Base-by-base conservation (phyloP, 805 yeast species). In the Candida pseudofarinosa region DNA sequence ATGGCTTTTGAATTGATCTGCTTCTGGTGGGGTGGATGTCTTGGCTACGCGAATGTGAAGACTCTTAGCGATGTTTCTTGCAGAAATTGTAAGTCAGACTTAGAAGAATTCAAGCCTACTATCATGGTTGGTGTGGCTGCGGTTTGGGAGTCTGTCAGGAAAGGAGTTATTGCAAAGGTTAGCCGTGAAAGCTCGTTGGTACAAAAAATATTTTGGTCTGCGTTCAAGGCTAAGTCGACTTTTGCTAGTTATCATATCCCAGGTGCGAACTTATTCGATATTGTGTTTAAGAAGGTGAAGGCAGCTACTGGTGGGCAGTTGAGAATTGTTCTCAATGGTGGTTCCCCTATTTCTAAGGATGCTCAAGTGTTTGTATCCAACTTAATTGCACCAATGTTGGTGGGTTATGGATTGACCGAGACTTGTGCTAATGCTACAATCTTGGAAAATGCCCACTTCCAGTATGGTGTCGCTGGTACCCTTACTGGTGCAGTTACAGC, bases 71-170 rank as follows among this genome's bases (percentile, higher is more conserved):
- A 86, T 50, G 71, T 76, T 1, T 87, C 95, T 2, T 80, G 86
- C 59, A 81, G 78, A 56, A 86, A 93, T 69, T 89, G 96, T 71
- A 69, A 77, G 44, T 91, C 97, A 57, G 99, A 93, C 64, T 78
- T 93, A 72, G 78, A 75, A 43, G 86, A 85, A 58, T 86, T 89
- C 67, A 76, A 81, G 63, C 99, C 99, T 45, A 86, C 97, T 4
- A 67, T 90, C 53, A 86, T 93, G 96, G 97, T 89, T 51, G 99
- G 97, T 65, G 99, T 93, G 44, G 97, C 97, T 14, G 96, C 98
- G 3, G 97, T 93, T 41, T 93, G 97, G 96, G 99, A 93, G 73
- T 76, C 85, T 32, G 88, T 93, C 47, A 85, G 90, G 65, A 93
- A 93, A 73, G 99, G 99, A 45, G 85, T 93, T 46, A 47, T 88